phyloP scores from a whole-genome alignment of 108 stramenopile species.

The Cyclotella atomus region DNA sequence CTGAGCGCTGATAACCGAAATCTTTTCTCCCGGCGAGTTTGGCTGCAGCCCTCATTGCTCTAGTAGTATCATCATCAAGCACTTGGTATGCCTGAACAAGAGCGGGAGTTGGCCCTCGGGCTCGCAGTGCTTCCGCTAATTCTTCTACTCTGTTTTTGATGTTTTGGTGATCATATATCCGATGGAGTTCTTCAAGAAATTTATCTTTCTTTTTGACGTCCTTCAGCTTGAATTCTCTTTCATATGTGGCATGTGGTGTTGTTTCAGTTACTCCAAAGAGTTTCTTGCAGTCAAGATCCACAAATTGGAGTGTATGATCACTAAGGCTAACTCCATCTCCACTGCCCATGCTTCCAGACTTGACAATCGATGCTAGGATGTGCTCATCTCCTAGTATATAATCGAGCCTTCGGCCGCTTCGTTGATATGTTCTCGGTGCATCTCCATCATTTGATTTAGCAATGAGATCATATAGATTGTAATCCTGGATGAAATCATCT shows the following conservation, averaged over 20 bases:
- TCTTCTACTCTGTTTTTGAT: neutral
- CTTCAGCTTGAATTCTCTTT: neutral
- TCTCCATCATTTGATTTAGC: neutral
- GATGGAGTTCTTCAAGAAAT: neutral
- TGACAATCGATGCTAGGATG: neutral
- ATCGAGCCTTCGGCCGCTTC: neutral
- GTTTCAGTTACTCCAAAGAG: neutral
- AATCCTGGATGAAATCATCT: neutral
- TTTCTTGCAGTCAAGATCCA: neutral
- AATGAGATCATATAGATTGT: constrained; percentile 1
- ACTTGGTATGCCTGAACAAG: neutral
- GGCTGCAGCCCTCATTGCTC: neutral
- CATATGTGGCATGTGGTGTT: too few relatives aligned
- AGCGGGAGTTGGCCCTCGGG: neutral
- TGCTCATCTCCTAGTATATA: constrained; percentile 1
- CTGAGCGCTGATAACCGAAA: neutral
- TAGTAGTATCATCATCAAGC: neutral
- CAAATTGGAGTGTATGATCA: neutral
- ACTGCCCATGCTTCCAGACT: neutral
- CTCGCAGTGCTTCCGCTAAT: neutral
- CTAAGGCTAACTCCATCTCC: neutral
- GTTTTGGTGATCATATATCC: neutral
- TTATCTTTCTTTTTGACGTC: neutral
- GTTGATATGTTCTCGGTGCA: neutral
- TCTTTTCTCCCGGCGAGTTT: neutral